Evolutionary conservation across 2,329 filamentous ascomycete species (phyloP), one percentile per base, ranked within the genome.

Genomic region (Diaporthe amygdali): DNA sequence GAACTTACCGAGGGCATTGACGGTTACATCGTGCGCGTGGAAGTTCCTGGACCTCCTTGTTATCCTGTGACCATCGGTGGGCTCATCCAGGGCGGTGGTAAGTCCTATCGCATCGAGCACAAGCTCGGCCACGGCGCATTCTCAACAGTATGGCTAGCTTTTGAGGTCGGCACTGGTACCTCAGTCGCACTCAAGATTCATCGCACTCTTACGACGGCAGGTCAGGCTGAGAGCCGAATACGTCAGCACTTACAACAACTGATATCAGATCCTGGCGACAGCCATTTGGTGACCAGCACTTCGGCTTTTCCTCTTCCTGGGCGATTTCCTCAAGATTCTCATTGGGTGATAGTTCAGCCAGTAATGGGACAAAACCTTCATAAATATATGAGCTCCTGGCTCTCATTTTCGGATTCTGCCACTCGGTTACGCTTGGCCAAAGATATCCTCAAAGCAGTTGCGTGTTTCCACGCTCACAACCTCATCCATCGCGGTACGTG

Each of bases 101-200:
- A 66, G 3, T 41, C 61, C 8, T 66, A 66, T 8, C 61, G 61
- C 22, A 52, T 66, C 4, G 61, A 66, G 15, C 46, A 52, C 22
- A 66, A 66, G 32, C 46, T 66, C 1, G 61, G 61, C 3, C 17
- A 41, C 15, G 61, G 61, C 15, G 15, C 14, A 9, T 66, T 41
- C 32, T 52, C 46, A n/a, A 66, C 61, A 6, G 27, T 27, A 30
- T 52, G 46, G 61, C 61, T 66, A 37, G 61, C 61, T 27, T 30
- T 20, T n/a, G 32, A 66, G 8, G 17, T 66, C 15, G 46, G 41
- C n/a, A 41, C 61, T 46, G 52, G 41, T 22, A 66, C 32, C 14
- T 66, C 32, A n/a, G 46, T 66, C 9, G 32, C 61, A 15, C 61
- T 66, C 10, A 66, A 52, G 32, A 66, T 66, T 27, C 46, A 66